Base-by-base conservation (phyloP, 2,329 filamentous ascomycete genomes). In the Exophiala dermatitidis region DNA sequence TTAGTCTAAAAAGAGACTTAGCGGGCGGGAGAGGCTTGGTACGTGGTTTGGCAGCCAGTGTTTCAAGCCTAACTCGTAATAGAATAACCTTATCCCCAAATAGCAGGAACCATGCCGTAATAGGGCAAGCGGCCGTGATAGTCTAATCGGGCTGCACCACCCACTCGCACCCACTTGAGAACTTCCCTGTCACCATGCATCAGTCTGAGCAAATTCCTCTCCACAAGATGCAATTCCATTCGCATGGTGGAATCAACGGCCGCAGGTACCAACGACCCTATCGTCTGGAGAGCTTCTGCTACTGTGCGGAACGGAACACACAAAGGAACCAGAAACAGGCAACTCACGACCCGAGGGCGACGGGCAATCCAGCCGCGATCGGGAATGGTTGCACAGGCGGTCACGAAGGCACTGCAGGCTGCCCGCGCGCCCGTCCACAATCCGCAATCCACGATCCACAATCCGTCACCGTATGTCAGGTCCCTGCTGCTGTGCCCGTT, bases 121-220 rank as follows among this genome's bases (percentile, higher is more conserved):
- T 40, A 32, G 51, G 33, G 28, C 47, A n/a, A 5, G 51, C 40
- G 26, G 36, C 41, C 40, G 41, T 34, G 12, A 29, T 49, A 50
- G 40, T 47, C 38, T 53, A 41, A 47, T 50, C 53, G 56, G 56
- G 50, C 56, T 58, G 56, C 56, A 53, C 56, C 52, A 53, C 56
- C 50, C 52, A 52, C 42, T 50, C 47, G 45, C 46, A 38, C 4
- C 33, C 19, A 9, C 29, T n/a, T 12, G 9, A n/a, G 32, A 6
- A 19, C 41, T 44, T 6, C 41, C 41, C 41, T 30, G 33, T 34
- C 28, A 30, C 37, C 37, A 7, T 3, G 9, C 37, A 26, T 12
- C 9, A 26, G 2, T 2, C 1, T 7, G 19, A 9, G 9, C 38
- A 36, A n/a, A 33, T 34, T 34, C 43, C 33, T 40, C 42, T 12